These are phyloP conservation scores for Lachnellula hyalina DNA, from an alignment of 2,329 filamentous ascomycete genomes.

Conservation along the genomic window DNA sequence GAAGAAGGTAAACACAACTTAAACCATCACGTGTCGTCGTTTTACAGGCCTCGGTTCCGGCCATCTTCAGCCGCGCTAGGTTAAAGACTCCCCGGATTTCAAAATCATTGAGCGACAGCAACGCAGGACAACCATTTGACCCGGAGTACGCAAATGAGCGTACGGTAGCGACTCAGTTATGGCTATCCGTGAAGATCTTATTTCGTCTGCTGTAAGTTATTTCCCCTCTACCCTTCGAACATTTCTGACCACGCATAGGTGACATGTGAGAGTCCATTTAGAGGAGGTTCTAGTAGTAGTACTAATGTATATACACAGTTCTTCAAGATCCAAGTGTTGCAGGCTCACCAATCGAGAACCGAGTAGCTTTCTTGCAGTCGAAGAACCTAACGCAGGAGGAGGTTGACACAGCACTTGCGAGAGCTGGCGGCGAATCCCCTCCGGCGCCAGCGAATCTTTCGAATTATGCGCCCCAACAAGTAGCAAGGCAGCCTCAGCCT, in stretches of 20 bases:
- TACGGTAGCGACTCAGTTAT: slow-evolving; percentile 38
- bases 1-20: slow-evolving; percentile 15
- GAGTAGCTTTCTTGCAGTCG: slow-evolving; percentile 85
- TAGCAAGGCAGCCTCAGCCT: slow-evolving; percentile 33
- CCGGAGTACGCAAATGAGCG: background rate
- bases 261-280: slow-evolving; percentile 29
- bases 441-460: slow-evolving; percentile 35
- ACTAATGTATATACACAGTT: slow-evolving; percentile 47
- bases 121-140: background rate
- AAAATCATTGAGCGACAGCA: background rate
- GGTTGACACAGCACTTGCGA: slow-evolving; percentile 75
- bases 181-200: slow-evolving; percentile 90
- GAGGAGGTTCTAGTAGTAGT: background rate
- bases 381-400: slow-evolving; percentile 98
- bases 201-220: slow-evolving; percentile 68
- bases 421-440: slow-evolving; percentile 58
- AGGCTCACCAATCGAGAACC: slow-evolving; percentile 84
- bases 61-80: slow-evolving; percentile 7
- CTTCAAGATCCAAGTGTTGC: slow-evolving; percentile 91
- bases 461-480: slow-evolving; percentile 39
- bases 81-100: background rate
- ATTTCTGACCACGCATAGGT: slow-evolving; percentile 28
- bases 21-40: background rate
- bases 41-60: slow-evolving; percentile 15
- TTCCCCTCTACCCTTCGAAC: slow-evolving; percentile 5